Conservation (phyloP, 2,329 filamentous ascomycete species). For the Fonsecaea monophora region DNA sequence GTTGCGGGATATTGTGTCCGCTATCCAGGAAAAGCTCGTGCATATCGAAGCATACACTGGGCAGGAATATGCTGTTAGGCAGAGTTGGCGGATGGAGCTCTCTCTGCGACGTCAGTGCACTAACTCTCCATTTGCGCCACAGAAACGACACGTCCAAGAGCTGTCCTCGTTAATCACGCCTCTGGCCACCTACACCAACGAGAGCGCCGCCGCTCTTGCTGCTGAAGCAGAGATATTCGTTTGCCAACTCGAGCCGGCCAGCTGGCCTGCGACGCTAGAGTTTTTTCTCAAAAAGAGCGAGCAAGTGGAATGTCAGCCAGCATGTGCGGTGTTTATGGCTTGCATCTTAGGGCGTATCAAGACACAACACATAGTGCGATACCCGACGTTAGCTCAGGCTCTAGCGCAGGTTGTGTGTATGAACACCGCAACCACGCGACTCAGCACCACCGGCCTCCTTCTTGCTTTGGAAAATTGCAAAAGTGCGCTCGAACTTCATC, state of each 20-base stretch:
- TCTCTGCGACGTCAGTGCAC: conserved; percentile 16
- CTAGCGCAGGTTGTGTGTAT: conserved; percentile 49
- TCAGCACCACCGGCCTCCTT: conserved; percentile 19
- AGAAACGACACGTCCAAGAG: conserved; percentile 11
- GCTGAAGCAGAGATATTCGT: conserved; percentile 21
- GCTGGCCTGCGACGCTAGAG: conserved; percentile 10
- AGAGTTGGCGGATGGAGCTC: neutral
- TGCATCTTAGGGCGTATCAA: conserved; percentile 19
- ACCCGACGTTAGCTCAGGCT: conserved; percentile 17
- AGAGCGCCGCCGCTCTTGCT: conserved; percentile 15
- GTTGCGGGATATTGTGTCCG: neutral
- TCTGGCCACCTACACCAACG: conserved; percentile 7
- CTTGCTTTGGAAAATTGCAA: conserved; percentile 50
- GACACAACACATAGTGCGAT: conserved; percentile 15
- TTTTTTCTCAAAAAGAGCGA: conserved; percentile 9
- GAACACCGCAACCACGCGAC: conserved; percentile 1
- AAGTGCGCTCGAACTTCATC: conserved; percentile 50
- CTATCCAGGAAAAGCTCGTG: conserved; percentile 14
- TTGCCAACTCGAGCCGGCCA: conserved; percentile 8
- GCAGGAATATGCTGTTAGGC: neutral
- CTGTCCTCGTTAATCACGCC: conserved; percentile 11
- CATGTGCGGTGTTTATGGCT: conserved; percentile 15
- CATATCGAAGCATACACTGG: neutral
- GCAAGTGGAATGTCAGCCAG: conserved; percentile 4
- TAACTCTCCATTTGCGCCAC: neutral